Conservation (phyloP, 75 land plant genomes). For the Chamaecyparis obtusa region DNA sequence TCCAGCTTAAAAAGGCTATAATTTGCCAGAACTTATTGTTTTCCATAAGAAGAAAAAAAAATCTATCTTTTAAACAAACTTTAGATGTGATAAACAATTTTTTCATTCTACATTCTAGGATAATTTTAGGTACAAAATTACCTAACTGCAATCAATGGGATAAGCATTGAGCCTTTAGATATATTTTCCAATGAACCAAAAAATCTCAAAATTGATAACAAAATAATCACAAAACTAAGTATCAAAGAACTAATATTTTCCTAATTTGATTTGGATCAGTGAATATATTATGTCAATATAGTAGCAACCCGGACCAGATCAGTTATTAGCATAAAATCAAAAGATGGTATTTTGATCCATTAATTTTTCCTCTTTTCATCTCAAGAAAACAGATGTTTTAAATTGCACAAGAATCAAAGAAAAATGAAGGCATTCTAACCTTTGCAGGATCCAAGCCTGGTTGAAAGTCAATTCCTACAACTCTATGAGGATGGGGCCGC, state of each 20-base stretch:
- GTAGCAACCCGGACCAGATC: not conserved
- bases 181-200: too few species aligned
- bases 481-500: slow-evolving; percentile 55
- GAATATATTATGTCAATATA: not conserved
- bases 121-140: too few species aligned
- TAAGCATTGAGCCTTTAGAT: not conserved
- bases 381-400: not conserved
- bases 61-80: too few species aligned
- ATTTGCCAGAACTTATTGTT: too few species aligned
- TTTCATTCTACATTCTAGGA: too few species aligned
- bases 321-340: not conserved
- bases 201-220: not conserved
- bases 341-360: not conserved
- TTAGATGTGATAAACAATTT: too few species aligned
- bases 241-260: too few species aligned
- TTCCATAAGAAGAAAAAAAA: too few species aligned
- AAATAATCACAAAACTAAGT: not conserved
- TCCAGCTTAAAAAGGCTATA: too few species aligned
- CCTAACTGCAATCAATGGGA: too few species aligned
- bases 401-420: not conserved
- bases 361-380: not conserved
- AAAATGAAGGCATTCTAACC: slow-evolving; percentile 28
- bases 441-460: slow-evolving; percentile 81
- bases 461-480: slow-evolving; percentile 82
- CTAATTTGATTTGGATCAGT: not conserved